Evolutionary conservation across 2,329 filamentous ascomycete genomes (phyloP).

Genomic region (Truncatella angustata): DNA sequence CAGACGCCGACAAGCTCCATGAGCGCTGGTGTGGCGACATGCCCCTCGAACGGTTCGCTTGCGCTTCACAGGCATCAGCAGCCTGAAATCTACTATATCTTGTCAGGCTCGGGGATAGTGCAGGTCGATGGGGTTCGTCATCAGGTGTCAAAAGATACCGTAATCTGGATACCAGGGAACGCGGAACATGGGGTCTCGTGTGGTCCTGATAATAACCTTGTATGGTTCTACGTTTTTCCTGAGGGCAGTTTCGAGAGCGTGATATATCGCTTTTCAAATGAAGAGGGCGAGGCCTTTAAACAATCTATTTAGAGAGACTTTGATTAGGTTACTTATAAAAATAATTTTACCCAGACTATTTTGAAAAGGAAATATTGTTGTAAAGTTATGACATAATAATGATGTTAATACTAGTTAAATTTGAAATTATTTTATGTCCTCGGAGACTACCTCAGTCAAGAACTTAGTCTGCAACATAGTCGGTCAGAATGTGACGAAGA

Average conservation of each 20-base stretch:
- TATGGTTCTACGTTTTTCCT: constrained; percentile 6
- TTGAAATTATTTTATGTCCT: no score
- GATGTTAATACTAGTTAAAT: no score
- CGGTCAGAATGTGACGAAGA: no score
- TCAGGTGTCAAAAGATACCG: neutral
- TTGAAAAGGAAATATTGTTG: no score
- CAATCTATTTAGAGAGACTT: no score
- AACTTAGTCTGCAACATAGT: no score
- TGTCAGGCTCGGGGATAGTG: constrained; percentile 19
- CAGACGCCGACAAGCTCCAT: neutral
- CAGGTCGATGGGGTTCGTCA: constrained; percentile 13
- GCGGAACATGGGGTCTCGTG: constrained; percentile 5
- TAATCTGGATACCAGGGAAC: constrained; percentile 7
- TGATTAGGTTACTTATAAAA: no score
- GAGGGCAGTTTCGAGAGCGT: neutral
- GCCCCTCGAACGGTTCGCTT: constrained; percentile 18
- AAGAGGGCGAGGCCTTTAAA: no score
- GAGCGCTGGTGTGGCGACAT: constrained; percentile 14
- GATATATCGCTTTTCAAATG: constrained; percentile 12
- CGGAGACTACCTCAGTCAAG: no score
- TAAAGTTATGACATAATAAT: no score
- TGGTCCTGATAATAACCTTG: neutral
- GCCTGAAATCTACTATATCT: constrained; percentile 24
- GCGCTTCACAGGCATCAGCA: constrained; percentile 24
- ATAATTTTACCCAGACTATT: no score